A percentile compares a stretch with the other conserved stretches of the same genome.
phyloP scores from a whole-genome alignment of 192 early-diverging fungal species.

The Backusella morwellensis region DNA sequence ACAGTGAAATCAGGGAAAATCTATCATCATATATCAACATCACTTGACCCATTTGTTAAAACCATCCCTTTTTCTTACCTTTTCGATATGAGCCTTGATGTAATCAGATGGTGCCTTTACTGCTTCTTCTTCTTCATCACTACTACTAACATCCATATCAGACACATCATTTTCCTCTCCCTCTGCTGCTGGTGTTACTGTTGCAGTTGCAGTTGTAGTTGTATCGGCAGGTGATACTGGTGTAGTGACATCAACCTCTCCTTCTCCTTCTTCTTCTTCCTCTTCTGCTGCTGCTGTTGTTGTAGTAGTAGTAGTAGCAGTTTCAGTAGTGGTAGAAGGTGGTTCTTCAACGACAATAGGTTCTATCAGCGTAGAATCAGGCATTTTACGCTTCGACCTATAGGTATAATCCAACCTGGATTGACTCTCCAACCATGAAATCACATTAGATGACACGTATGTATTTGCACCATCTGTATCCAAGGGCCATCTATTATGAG shows the following conservation, averaged over 20 bases:
- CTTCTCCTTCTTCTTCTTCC: no score
- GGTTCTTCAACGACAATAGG: not conserved
- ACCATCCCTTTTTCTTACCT: not conserved
- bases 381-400: not conserved
- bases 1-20: not conserved
- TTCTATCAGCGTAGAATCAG: not conserved
- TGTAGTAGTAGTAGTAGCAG: not conserved
- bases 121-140: no score
- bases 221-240: not conserved
- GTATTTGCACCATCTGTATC: not conserved
- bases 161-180: not conserved
- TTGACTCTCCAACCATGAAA: not conserved
- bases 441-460: not conserved
- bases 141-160: not conserved
- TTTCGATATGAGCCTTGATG: no score
- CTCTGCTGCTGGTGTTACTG: not conserved
- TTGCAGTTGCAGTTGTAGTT: not conserved
- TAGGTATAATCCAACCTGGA: not conserved
- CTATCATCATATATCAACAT: not conserved
- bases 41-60: not conserved
- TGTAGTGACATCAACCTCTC: not conserved
- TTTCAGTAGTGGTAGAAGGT: not conserved
- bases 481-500: not conserved
- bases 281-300: no score
- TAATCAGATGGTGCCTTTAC: no score